phyloP scores from a whole-genome alignment of 352 stramenopile genomes.

The Blastocystis sp. region DNA sequence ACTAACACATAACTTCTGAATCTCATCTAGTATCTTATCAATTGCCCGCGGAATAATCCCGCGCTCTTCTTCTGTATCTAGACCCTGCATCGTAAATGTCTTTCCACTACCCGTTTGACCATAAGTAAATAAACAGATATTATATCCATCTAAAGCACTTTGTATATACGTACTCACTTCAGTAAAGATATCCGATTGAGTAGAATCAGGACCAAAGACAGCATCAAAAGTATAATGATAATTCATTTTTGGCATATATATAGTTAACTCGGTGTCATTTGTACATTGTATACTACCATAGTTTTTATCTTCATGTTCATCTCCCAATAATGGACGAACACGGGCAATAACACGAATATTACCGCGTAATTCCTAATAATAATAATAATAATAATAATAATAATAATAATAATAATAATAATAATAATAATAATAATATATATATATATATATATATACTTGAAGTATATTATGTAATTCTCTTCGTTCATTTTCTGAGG shows the following conservation, averaged over 20 bases:
- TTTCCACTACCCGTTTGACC: conserved; percentile 77
- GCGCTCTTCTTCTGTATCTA: conserved; percentile 62
- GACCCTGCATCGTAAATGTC: conserved; percentile 86
- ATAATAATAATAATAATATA: too few species aligned
- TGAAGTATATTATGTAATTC: too few species aligned
- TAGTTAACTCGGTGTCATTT: conserved; percentile 37
- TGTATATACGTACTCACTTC: conserved; percentile 91
- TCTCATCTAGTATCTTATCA: conserved; percentile 70
- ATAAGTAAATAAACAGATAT: conserved; percentile 83
- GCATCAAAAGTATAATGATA: conserved; percentile 80
- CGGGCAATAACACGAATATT: conserved; percentile 93
- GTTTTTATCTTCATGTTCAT: conserved; percentile 44
- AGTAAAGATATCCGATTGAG: conserved; percentile 81
- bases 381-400: too few species aligned
- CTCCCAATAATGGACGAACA: conserved; percentile 66
- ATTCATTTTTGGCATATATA: conserved; percentile 37
- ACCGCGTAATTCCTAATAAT: conserved; percentile 86
- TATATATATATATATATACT: too few species aligned
- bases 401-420: too few species aligned
- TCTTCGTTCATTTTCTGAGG: too few species aligned
- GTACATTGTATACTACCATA: conserved; percentile 34
- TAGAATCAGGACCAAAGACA: conserved; percentile 72
- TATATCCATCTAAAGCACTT: conserved; percentile 79
- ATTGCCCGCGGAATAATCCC: conserved; percentile 91
- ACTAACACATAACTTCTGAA: conserved; percentile 48